Evolutionary conservation across 768 basidiomycete species (phyloP).

Genomic region (Lactarius akahatsu): DNA sequence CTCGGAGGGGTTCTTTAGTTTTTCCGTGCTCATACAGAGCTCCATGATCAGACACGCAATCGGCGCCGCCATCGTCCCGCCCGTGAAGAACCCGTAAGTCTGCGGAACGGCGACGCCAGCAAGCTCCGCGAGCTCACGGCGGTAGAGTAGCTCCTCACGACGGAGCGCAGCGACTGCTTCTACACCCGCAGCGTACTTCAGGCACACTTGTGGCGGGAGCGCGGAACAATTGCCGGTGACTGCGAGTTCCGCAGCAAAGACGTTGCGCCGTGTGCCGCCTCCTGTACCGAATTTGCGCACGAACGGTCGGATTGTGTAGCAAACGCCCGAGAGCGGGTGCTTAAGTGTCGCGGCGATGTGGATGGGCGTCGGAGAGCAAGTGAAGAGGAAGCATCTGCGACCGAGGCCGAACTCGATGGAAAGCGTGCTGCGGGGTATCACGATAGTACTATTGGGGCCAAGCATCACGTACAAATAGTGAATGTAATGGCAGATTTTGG

Average conservation of each 20-base stretch:
- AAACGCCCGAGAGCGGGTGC: slow-evolving; percentile 1
- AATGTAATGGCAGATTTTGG: neutral
- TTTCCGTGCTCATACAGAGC: slow-evolving; percentile 13
- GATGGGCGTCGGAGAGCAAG: neutral
- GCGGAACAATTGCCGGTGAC: neutral
- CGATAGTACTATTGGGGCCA: neutral
- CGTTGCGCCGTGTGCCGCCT: slow-evolving; percentile 9
- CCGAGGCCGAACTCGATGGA: slow-evolving; percentile 8
- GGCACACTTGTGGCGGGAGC: slow-evolving; percentile 9
- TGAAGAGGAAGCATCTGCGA: neutral
- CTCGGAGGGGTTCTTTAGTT: slow-evolving; percentile 3
- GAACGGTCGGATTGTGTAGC: neutral
- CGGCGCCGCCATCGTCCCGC: slow-evolving; percentile 4
- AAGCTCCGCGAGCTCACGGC: slow-evolving; percentile 7
- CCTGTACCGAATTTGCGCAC: neutral
- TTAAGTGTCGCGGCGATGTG: slow-evolving; percentile 7
- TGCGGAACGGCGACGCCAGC: slow-evolving; percentile 16
- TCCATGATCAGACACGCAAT: slow-evolving; percentile 18
- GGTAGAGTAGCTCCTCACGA: slow-evolving; percentile 10
- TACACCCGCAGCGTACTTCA: slow-evolving; percentile 16
- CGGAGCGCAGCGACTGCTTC: slow-evolving; percentile 6
- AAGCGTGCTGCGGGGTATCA: slow-evolving; percentile 4
- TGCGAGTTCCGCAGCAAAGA: slow-evolving; percentile 14
- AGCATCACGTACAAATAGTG: neutral
- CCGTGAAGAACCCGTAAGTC: slow-evolving; percentile 16